Base-by-base conservation (phyloP, 768 basidiomycete species). In the Stropharia rugosoannulata region DNA sequence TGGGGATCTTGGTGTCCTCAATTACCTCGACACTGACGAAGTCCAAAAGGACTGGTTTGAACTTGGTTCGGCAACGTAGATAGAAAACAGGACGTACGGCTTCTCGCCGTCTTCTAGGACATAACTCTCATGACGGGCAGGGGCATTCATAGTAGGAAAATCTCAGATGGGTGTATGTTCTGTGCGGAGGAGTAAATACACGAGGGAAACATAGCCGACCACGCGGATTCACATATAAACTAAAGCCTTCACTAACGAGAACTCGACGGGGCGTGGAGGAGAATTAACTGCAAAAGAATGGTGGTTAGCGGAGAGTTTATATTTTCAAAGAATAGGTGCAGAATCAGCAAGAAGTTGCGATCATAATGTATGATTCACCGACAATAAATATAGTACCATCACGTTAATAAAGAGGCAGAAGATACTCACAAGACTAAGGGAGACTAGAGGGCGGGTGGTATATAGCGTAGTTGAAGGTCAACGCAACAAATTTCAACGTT, bases 1-100 rank as follows among this genome's bases (percentile, higher is more conserved):
- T 97, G 0, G 95, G 95, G 58, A 98, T 93, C 75, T 97, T 98
- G 42, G 93, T 95, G 73, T 99, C 97, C 72, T 98, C 95, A 0
- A 82, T 84, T 42, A 98, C 80, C 64, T 94, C 91, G 54, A 98
- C 85, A 43, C 95, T 98, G 67, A 19, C 27, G 27, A 46, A 42
- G 19, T 22, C 22, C 29, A 19, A 51, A 54, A 36, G 54, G 49
- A 36, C 7, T 16, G 45, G 45, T 55, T 59, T 52, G 47, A 45
- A 45, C 29, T 29, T 18, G 48, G 50, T 46, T 37, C 56, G 51
- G 52, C 56, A 49, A 42, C 42, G 55, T 25, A 51, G 59, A 59
- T 50, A 61, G 54, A 47, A 38, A 44, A 19, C 51, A 47, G n/a
- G 51, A 87, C 94, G 78, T 79, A 98, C 95, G 86, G 76, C 76